Conservation (phyloP, 176 grass and related monocot genomes). For the Coix lacrymajobi region DNA sequence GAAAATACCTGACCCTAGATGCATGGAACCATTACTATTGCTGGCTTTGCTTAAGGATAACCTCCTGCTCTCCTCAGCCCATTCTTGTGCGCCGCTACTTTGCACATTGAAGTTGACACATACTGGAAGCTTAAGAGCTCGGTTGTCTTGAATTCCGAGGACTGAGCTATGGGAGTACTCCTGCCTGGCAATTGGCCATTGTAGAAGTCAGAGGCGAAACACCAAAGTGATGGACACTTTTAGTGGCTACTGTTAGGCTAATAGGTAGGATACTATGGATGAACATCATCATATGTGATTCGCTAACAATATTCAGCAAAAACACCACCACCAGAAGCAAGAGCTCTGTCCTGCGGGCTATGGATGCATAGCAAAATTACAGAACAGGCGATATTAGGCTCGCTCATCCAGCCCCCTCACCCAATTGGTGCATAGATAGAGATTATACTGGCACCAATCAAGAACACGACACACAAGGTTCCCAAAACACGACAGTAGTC, state of each 20-base stretch:
- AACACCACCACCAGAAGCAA: background rate
- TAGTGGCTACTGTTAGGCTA: background rate
- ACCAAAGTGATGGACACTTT: background rate
- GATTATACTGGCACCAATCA: background rate
- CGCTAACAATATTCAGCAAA: background rate
- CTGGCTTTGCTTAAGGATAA: slow-evolving; percentile 23
- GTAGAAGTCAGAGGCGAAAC: background rate
- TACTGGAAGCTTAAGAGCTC: background rate
- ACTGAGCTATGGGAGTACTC: slow-evolving; percentile 34
- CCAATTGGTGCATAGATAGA: background rate
- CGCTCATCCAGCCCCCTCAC: background rate
- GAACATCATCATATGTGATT: background rate
- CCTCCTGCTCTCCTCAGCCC: slow-evolving; percentile 39
- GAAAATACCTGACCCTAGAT: slow-evolving; percentile 12
- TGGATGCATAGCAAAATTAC: background rate
- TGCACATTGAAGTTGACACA: slow-evolving; percentile 11
- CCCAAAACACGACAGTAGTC: background rate
- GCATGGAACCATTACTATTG: slow-evolving; percentile 20
- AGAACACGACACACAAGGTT: slow-evolving; percentile 9
- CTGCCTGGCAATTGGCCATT: slow-evolving; percentile 33
- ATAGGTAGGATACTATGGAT: background rate
- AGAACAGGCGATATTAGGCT: background rate
- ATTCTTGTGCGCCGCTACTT: slow-evolving; percentile 15
- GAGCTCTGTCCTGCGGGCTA: background rate
- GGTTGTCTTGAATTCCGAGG: slow-evolving; percentile 12